Base-by-base conservation (phyloP, 345 rosid species). In the Ailanthus altissimus region DNA sequence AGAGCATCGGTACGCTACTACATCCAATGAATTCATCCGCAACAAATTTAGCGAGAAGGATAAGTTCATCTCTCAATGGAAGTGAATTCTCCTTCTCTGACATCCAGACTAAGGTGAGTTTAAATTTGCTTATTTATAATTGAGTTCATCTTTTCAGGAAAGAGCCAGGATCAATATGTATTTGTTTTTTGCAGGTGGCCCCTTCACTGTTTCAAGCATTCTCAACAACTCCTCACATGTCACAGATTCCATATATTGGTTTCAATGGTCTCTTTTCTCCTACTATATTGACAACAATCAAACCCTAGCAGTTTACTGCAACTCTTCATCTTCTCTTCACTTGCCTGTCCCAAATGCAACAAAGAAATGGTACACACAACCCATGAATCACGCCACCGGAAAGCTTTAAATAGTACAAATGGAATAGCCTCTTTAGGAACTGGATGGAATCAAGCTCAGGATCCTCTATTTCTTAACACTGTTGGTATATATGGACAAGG, bases 221-320 rank as follows among this genome's bases (percentile, higher is more conserved):
- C 53, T 77, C 77, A 23, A 45, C 61, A 21, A 77, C 85, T 71
- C 90, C 92, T 45, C 20, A 76, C 18, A 2, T 82, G 11, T 81
- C 89, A 16, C 87, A 86, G 40, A 65, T 84, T 75, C 84, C 88
- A 47, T 88, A 81, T 61, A 66, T 83, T 66, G 93, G 87, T 58
- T 36, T 78, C 43, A 81, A 80, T 11, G 93, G 91, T 25, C 50
- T 73, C 20, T 80, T 32, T 78, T 85, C 38, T 82, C 90, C 5
- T 86, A 84, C 57, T 77, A 79, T 20, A 13, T n/a, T 2, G 82
- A 86, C 4, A 78, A 75, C 16, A 78, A 85, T 46, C 78, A 65
- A 54, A 77, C 75, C 42, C 68, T 81, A 50, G 79, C 84, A 26
- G 1, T 74, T 8, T 87, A 83, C 79, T 76, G 78, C 6, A 86